A percentile compares a stretch with the other conserved stretches of the same genome.
phyloP scores from a whole-genome alignment of 257 asterid species.

The Solanum ahanhuiri region DNA sequence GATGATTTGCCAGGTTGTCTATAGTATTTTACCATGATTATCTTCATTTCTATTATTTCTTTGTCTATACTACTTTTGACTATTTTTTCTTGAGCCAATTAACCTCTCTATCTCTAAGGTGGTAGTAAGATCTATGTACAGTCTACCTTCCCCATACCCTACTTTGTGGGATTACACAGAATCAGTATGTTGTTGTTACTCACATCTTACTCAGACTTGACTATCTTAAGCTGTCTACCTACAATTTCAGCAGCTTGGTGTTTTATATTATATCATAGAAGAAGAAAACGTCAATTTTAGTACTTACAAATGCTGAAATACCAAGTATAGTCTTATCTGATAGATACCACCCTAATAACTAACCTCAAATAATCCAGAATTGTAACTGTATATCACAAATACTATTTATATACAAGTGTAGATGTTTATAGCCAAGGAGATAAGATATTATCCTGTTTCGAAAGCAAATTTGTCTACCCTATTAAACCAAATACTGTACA shows the following conservation, averaged over 20 bases:
- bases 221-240: background rate
- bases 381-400: background rate
- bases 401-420: background rate
- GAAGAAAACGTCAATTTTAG: background rate
- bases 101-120: background rate
- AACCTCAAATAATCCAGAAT: background rate
- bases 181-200: background rate
- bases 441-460: background rate
- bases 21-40: background rate
- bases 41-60: background rate
- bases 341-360: background rate
- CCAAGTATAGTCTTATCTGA: background rate
- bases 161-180: background rate
- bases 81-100: background rate
- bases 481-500: conserved; percentile 3
- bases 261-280: background rate
- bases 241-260: background rate
- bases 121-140: background rate
- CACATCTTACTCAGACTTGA: background rate
- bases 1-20: background rate
- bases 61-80: background rate
- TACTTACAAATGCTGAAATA: background rate
- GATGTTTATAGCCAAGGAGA: background rate
- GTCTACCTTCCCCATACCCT: background rate
- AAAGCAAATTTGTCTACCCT: background rate